Conservation (phyloP, 331 rosid genomes). For the Ulmus americana region DNA sequence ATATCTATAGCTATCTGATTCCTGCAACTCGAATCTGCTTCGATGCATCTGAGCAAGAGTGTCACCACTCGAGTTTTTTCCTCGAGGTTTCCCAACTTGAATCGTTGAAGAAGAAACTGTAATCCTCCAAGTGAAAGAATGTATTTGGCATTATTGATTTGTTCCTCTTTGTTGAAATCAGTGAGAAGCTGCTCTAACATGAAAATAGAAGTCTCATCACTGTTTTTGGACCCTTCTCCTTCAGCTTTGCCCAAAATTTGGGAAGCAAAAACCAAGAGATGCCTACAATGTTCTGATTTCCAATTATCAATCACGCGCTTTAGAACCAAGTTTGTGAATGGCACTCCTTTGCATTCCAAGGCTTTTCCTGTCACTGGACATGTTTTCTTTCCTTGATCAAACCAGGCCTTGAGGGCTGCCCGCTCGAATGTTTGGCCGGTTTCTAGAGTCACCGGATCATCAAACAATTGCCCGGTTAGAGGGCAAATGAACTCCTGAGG, state of each 20-base stretch:
- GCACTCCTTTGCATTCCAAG: constrained; percentile 45
- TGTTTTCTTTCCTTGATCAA: constrained; percentile 60
- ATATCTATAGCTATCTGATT: constrained; percentile 44
- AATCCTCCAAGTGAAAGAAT: constrained; percentile 47
- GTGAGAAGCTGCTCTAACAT: constrained; percentile 45
- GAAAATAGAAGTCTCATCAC: constrained; percentile 36
- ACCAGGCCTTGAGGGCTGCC: constrained; percentile 61
- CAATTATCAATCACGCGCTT: constrained; percentile 62
- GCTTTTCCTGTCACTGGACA: constrained; percentile 71
- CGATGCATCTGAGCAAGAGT: constrained; percentile 43
- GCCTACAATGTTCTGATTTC: constrained; percentile 49
- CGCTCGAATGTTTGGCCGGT: constrained; percentile 76
- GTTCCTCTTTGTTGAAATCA: constrained; percentile 42
- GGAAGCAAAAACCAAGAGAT: constrained; percentile 46
- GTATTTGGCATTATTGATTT: constrained; percentile 41
- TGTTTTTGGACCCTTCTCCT: constrained; percentile 21
- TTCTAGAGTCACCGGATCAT: constrained; percentile 78
- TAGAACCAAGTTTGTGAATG: constrained; percentile 55
- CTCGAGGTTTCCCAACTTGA: constrained; percentile 50
- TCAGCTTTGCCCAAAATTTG: constrained; percentile 27
- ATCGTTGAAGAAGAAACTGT: constrained; percentile 47
- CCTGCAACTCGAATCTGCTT: constrained; percentile 48
- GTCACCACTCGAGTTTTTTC: constrained; percentile 42
- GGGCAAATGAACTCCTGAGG: constrained; percentile 70
- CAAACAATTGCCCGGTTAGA: constrained; percentile 53